These are phyloP conservation scores for Ophiostoma novo-ulmi DNA, from an alignment of 2,329 filamentous ascomycete species.

Conservation along the genomic window DNA sequence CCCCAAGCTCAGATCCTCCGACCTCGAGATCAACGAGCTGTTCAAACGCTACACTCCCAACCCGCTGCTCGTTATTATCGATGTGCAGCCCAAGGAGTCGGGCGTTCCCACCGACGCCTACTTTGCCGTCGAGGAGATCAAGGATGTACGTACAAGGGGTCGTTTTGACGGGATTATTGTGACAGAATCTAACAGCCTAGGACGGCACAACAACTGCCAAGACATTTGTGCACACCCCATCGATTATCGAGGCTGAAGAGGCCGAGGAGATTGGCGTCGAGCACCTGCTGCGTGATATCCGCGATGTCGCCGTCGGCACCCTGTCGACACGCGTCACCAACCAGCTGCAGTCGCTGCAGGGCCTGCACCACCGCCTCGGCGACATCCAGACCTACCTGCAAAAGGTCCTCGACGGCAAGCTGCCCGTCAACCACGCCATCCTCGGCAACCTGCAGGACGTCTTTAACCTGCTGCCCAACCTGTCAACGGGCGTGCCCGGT, in stretches of 20 bases:
- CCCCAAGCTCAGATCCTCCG: constrained; percentile 90
- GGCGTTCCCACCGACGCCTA: constrained; percentile 98
- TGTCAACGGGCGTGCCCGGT: constrained; percentile 62
- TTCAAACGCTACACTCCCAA: constrained; percentile 99
- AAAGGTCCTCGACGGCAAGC: constrained; percentile 86
- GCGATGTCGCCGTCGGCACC: constrained; percentile 94
- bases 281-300: constrained; percentile 94
- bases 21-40: constrained; percentile 98
- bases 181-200: constrained; percentile 43
- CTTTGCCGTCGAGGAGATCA: constrained; percentile 98
- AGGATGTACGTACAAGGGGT: constrained; percentile 61
- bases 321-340: constrained; percentile 95
- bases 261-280: constrained; percentile 98
- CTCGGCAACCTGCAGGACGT: constrained; percentile 98
- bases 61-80: constrained; percentile 92
- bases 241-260: constrained; percentile 97
- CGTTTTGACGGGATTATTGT: too few relatives aligned
- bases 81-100: constrained; percentile 96
- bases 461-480: constrained; percentile 95
- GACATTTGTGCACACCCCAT: constrained; percentile 97
- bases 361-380: constrained; percentile 85
- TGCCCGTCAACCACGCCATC: constrained; percentile 96
- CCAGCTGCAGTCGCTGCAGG: constrained; percentile 94
- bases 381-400: constrained; percentile 95
- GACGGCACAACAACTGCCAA: constrained; percentile 95